These are phyloP conservation scores for Cladosporium sphaerospermum DNA, from an alignment of 2,329 filamentous ascomycete genomes.

Conservation along the genomic window DNA sequence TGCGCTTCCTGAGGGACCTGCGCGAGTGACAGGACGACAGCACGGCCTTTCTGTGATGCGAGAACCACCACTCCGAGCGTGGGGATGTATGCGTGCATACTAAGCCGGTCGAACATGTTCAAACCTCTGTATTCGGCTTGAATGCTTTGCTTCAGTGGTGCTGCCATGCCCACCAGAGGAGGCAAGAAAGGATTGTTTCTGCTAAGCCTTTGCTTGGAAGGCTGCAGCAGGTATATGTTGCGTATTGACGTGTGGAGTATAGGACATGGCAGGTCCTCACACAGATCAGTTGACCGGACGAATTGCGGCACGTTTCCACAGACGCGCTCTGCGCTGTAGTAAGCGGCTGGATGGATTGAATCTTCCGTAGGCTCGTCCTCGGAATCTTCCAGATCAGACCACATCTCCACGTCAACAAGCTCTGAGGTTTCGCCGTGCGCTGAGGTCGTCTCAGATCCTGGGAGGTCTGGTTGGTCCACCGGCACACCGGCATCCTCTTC, in stretches of 20 bases:
- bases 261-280: conserved; percentile 31
- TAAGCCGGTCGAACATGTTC: conserved; percentile 47
- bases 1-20: conserved; percentile 16
- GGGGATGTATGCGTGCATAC: conserved; percentile 59
- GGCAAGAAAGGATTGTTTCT: conserved; percentile 13
- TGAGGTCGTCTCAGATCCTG: not conserved
- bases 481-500: conserved; percentile 5
- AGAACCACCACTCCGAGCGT: conserved; percentile 64
- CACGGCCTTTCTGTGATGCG: conserved; percentile 61
- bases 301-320: conserved; percentile 25
- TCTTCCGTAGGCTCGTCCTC: conserved; percentile 25
- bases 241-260: conserved; percentile 37
- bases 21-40: conserved; percentile 57
- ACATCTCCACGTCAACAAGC: conserved; percentile 4
- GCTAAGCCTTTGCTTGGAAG: conserved; percentile 10
- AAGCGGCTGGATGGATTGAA: conserved; percentile 17
- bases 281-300: conserved; percentile 20
- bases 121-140: conserved; percentile 24
- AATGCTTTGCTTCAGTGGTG: conserved; percentile 29
- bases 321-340: conserved; percentile 24
- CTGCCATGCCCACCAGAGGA: conserved; percentile 33
- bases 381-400: conserved; percentile 14
- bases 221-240: conserved; percentile 41
- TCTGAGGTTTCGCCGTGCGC: not conserved
- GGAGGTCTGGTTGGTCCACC: not conserved